Base-by-base conservation (phyloP, 1,284 basidiomycete genomes). In the Papiliotrema nemorosa region DNA sequence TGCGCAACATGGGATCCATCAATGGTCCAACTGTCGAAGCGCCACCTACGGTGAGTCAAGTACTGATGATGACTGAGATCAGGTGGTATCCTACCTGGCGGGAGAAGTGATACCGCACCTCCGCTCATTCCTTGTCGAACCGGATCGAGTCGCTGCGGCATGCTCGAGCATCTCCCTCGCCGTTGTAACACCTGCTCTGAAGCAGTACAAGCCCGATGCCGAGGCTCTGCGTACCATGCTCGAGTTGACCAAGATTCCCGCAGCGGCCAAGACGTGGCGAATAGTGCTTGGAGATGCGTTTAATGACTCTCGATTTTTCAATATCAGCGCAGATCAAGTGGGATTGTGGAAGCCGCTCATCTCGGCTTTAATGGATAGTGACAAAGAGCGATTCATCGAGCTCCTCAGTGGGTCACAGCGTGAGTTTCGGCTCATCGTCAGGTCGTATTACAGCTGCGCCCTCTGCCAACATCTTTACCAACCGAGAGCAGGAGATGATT, bases 381-480 rank as follows among this genome's bases (percentile, higher is more conserved):
- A 99, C 70, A 94, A 88, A 75, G 84, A 89, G 33, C 84, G 88
- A 0, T 82, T 98, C 53, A 74, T 81, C 1, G 94, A 99, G 58
- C 76, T 97, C 5, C 78, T 97, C 20, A 79, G 90, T 89, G 65
- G 55, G 78, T 69, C 22, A 13, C 16, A n/a, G n/a, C 29, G n/a
- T 5, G 47, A 29, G 5, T 33, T 21, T 29, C 10, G 33, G 25
- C 7, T 56, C 37, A 37, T 3, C 5, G 1, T 14, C 18, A 4
- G 88, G 80, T 54, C 89, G 88, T 66, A 83, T 94, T 49, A 84
- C 88, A 0, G 85, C 90, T 1, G 83, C 86, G 0, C 85, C 92
- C 2, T 93, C 92, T 0, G 85, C 90, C 24, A 98, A 97, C 67
- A 97, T 99, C 53, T 99, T 99, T 72, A 87, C 90, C 20, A 98